Conservation (phyloP, 257 asterid species). For the Fraxinus excelsior region DNA sequence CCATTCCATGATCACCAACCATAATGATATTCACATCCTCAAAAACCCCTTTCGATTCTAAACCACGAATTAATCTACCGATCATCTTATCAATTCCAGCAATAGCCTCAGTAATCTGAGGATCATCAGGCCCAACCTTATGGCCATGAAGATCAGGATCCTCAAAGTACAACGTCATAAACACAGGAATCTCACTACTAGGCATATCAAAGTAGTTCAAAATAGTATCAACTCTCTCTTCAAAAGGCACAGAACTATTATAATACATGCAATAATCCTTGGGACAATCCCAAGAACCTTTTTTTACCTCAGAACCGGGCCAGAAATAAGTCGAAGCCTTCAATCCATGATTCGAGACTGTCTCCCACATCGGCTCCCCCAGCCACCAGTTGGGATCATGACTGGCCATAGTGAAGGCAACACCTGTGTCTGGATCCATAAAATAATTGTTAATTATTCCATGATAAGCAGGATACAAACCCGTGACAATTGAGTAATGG, state of each 20-base stretch:
- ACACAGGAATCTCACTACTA: constrained; percentile 37
- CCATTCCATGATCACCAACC: constrained; percentile 59
- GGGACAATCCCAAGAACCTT: constrained; percentile 49
- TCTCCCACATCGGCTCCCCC: constrained; percentile 56
- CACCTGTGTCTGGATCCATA: constrained; percentile 40
- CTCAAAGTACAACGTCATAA: constrained; percentile 49
- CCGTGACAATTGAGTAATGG: constrained; percentile 53
- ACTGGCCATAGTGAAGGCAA: constrained; percentile 35
- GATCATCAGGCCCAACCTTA: constrained; percentile 52
- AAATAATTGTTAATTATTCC: constrained; percentile 45
- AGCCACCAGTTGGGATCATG: constrained; percentile 54
- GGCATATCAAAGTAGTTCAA: constrained; percentile 45
- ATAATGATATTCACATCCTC: constrained; percentile 44
- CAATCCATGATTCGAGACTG: constrained; percentile 43
- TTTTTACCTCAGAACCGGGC: constrained; percentile 53
- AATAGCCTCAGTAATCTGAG: constrained; percentile 44
- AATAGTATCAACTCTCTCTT: constrained; percentile 45
- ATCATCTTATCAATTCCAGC: constrained; percentile 38
- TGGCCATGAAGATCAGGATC: constrained; percentile 57
- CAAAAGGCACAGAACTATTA: constrained; percentile 45
- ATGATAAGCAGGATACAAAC: constrained; percentile 52
- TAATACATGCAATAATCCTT: constrained; percentile 31
- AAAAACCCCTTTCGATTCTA: constrained; percentile 42
- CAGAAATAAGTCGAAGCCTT: constrained; percentile 49
- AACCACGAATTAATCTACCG: constrained; percentile 44